Base-by-base conservation (phyloP, 805 yeast genomes). In the Candida montana region DNA sequence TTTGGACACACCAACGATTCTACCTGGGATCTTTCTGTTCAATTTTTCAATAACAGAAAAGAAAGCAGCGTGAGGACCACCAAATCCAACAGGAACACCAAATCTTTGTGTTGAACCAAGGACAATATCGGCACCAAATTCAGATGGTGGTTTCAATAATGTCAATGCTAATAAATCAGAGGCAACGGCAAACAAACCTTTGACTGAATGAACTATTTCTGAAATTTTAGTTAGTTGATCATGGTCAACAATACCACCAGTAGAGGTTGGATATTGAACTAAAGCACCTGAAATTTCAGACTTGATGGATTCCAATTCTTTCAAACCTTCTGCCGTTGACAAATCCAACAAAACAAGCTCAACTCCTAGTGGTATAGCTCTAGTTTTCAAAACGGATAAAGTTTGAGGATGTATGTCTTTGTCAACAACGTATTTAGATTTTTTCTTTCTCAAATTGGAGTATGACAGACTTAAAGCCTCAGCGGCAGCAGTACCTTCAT, bases 51-150 rank as follows among this genome's bases (percentile, higher is more conserved):
- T 73, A 31, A 91, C 95, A 8, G 98, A 87, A 54, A 93, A 90
- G 67, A 87, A 93, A 1, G 96, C 99, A 35, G 99, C 98, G 63
- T 93, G 99, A 4, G 99, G 99, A 17, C 99, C 99, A 57, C 99
- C 99, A 60, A 80, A 93, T 7, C 98, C 99, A 69, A 91, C 77
- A 41, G 99, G 98, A 31, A 91, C 97, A 57, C 99, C 99, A 54
- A 93, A 88, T 63, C 99, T 75, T 71, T 93, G 99, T 5, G 97
- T 75, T 8, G 89, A 79, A 36, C 99, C 99, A 34, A 93, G 69
- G 2, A 83, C 96, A 38, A 93, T 83, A 61, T 93, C 99, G 33
- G 98, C 98, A 41, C 88, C 89, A 55, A 84, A 86, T 31, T 76
- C 72, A 16, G 83, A 69, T 3, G 99, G 99, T 15, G 97, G 85